Conservation (phyloP, 352 stramenopile species). For the Phytophthora colocasiae region DNA sequence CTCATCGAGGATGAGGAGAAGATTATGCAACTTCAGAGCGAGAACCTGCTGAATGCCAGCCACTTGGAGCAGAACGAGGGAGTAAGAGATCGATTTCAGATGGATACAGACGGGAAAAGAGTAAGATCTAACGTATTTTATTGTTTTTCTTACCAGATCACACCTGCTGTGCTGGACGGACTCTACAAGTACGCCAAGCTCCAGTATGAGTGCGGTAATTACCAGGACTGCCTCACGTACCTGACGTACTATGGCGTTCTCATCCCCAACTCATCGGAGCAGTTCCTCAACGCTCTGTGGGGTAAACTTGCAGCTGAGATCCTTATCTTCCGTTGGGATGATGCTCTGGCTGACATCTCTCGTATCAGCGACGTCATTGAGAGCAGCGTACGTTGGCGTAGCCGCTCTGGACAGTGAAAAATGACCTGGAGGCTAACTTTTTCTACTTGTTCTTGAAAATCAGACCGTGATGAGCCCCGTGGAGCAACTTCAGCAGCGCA, state of each 20-base stretch:
- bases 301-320: conserved; percentile 97
- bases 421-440: too few species aligned
- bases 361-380: conserved; percentile 96
- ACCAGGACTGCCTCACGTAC: conserved; percentile 92
- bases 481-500: conserved; percentile 96
- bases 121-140: neutral
- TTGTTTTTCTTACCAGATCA: conserved; percentile 65
- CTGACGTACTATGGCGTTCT: conserved; percentile 91
- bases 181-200: conserved; percentile 97
- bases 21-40: conserved; percentile 86
- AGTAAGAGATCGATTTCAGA: conserved; percentile 33
- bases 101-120: neutral
- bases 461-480: conserved; percentile 83
- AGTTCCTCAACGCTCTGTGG: conserved; percentile 94
- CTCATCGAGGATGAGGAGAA: conserved; percentile 89
- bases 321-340: conserved; percentile 97
- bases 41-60: conserved; percentile 81
- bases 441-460: neutral
- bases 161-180: conserved; percentile 86
- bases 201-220: conserved; percentile 98
- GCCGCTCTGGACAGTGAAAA: neutral
- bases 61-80: conserved; percentile 86
- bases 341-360: conserved; percentile 93
- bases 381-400: conserved; percentile 72
- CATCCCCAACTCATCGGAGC: conserved; percentile 85